A percentile compares a stretch with the other conserved stretches of the same genome.
Conservation (phyloP, 2,329 filamentous ascomycete species). For the Fusarium sacchari region DNA sequence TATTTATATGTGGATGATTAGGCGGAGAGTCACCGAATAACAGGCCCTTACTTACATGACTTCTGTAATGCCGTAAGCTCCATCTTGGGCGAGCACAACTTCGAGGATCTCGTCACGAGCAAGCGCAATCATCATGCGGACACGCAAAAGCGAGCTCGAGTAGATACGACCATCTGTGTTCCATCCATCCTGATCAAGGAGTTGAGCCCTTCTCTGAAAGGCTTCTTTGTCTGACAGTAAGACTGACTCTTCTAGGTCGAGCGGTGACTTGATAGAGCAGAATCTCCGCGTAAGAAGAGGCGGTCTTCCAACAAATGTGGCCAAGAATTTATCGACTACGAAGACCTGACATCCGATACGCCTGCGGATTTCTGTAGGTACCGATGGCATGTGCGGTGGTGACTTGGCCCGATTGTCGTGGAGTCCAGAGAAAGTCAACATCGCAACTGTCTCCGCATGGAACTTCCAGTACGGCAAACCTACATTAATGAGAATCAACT, state of each 20-base stretch:
- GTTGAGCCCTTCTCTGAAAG: not conserved
- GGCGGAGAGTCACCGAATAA: accelerated
- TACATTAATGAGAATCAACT: not conserved
- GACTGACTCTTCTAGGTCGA: not conserved
- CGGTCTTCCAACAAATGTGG: not conserved
- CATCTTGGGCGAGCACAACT: not conserved
- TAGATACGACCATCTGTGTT: not conserved
- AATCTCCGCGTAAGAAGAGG: not conserved
- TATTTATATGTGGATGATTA: accelerated
- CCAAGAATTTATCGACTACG: not conserved
- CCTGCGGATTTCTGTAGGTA: not conserved
- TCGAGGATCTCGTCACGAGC: not conserved
- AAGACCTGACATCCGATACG: not conserved
- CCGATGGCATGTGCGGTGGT: accelerated
- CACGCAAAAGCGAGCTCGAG: not conserved
- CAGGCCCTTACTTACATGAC: not conserved
- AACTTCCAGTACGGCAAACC: not conserved
- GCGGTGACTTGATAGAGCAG: not conserved
- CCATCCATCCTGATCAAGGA: not conserved
- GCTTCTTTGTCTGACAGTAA: not conserved
- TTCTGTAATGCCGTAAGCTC: accelerated
- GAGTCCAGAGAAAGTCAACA: not conserved
- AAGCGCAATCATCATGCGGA: not conserved
- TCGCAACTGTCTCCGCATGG: not conserved
- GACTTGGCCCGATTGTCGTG: not conserved